A percentile compares a stretch with the other conserved stretches of the same genome.
phyloP scores from a whole-genome alignment of 179 eudicot genomes.

The Beta corolliflora region DNA sequence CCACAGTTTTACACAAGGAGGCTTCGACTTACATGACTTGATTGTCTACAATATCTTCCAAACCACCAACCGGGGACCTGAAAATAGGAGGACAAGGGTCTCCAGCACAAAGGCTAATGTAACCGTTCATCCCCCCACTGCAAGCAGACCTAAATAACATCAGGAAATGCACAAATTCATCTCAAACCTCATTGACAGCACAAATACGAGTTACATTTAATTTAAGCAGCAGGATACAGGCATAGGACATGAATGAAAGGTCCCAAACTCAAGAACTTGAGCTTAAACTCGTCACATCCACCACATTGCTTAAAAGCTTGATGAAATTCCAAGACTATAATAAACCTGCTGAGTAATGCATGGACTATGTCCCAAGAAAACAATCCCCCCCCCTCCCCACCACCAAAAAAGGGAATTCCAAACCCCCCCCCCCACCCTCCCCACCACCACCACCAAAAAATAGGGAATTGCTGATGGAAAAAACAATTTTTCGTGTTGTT shows the following conservation, averaged over 20 bases:
- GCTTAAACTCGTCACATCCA: background rate
- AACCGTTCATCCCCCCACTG: conserved; percentile 99
- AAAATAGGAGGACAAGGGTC: conserved; percentile 94
- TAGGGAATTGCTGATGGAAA: background rate
- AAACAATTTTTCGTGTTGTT: background rate
- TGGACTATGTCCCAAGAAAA: background rate
- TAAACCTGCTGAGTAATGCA: background rate
- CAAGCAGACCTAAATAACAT: conserved; percentile 49
- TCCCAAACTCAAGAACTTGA: background rate
- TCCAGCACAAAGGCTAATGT: conserved; percentile 86
- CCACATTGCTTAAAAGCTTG: background rate
- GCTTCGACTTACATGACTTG: conserved; percentile 72
- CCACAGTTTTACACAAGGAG: background rate
- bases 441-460: background rate
- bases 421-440: background rate
- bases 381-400: background rate
- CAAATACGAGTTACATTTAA: background rate
- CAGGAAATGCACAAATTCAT: conserved; percentile 38
- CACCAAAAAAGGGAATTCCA: background rate
- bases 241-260: background rate
- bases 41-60: conserved; percentile 88
- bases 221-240: background rate
- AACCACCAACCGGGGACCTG: conserved; percentile 77
- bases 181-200: conserved; percentile 16
- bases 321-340: background rate